phyloP scores from a whole-genome alignment of 129 eudicot genomes.

The Logfia minima region DNA sequence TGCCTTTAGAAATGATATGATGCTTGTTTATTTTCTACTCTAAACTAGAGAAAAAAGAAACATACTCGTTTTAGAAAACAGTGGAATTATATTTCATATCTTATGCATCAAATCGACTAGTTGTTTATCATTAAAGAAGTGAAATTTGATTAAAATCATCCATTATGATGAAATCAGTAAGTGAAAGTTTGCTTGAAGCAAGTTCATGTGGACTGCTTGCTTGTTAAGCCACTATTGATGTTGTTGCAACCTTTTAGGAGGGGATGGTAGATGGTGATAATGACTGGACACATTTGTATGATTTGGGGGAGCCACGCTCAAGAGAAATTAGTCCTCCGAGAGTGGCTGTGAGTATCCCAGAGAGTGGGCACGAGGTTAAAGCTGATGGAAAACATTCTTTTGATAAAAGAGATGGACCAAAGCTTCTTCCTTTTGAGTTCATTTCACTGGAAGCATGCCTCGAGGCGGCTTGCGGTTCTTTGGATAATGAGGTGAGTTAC shows the following conservation, averaged over 20 bases:
- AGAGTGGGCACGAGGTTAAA: slow-evolving; percentile 48
- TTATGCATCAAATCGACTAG: not conserved
- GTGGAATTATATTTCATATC: not conserved
- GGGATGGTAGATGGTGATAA: slow-evolving; percentile 48
- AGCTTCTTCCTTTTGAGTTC: slow-evolving; percentile 58
- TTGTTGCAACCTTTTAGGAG: slow-evolving; percentile 43
- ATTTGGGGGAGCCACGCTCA: slow-evolving; percentile 71
- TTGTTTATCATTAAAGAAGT: not conserved
- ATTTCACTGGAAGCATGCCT: slow-evolving; percentile 60
- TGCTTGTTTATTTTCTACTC: not conserved
- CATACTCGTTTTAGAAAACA: not conserved
- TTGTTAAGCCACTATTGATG: not conserved
- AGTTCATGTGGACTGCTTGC: not conserved
- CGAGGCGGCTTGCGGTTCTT: slow-evolving; percentile 61
- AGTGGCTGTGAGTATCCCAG: slow-evolving; percentile 42
- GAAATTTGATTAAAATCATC: too few species aligned
- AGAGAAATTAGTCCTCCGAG: slow-evolving; percentile 57
- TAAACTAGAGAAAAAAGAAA: not conserved
- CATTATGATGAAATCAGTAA: not conserved
- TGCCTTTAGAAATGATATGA: too few species aligned
- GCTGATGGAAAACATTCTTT: slow-evolving; percentile 58
- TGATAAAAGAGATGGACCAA: slow-evolving; percentile 62
- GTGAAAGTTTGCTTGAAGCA: slow-evolving; percentile 8
- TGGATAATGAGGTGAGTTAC: slow-evolving; percentile 47
- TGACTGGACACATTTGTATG: slow-evolving; percentile 79